Evolutionary conservation across 1,139 yeast species (phyloP).

Genomic region (Nakaseomyces sp.): DNA sequence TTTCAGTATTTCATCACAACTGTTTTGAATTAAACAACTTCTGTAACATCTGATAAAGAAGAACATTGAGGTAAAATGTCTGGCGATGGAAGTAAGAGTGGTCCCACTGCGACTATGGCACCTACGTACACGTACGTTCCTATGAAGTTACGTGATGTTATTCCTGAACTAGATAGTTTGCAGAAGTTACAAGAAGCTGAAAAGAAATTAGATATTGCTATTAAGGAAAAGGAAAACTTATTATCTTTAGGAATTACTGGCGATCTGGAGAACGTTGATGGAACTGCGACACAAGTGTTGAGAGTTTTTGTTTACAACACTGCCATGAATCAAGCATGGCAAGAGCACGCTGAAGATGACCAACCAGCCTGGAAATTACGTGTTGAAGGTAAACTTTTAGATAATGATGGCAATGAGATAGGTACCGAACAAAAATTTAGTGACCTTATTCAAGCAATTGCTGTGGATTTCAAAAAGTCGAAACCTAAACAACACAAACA

Average conservation of each 20-base stretch:
- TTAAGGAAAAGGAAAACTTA: constrained; percentile 76
- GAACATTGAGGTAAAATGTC: background rate
- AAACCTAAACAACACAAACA: background rate
- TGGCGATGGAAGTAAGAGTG: constrained; percentile 10
- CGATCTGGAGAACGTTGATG: background rate
- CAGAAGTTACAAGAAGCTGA: constrained; percentile 70
- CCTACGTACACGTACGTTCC: constrained; percentile 74
- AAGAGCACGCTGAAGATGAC: constrained; percentile 29
- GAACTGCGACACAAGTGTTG: constrained; percentile 26
- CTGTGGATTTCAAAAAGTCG: constrained; percentile 55
- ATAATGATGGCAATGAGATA: constrained; percentile 35
- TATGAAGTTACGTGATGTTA: constrained; percentile 45
- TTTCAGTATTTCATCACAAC: background rate
- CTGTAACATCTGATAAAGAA: too few species aligned
- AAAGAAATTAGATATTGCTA: constrained; percentile 65
- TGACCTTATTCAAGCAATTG: constrained; percentile 71
- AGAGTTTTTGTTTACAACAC: constrained; percentile 80
- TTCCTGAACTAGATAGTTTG: constrained; percentile 70
- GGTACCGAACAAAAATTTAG: constrained; percentile 50
- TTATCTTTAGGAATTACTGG: constrained; percentile 46
- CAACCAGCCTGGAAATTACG: constrained; percentile 64
- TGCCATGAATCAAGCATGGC: constrained; percentile 89
- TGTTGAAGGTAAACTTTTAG: constrained; percentile 73
- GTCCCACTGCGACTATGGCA: constrained; percentile 24
- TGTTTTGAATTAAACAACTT: too few species aligned